These are phyloP conservation scores for Penicillium sp. DNA, from an alignment of 2,329 filamentous ascomycete genomes.

Conservation along the genomic window DNA sequence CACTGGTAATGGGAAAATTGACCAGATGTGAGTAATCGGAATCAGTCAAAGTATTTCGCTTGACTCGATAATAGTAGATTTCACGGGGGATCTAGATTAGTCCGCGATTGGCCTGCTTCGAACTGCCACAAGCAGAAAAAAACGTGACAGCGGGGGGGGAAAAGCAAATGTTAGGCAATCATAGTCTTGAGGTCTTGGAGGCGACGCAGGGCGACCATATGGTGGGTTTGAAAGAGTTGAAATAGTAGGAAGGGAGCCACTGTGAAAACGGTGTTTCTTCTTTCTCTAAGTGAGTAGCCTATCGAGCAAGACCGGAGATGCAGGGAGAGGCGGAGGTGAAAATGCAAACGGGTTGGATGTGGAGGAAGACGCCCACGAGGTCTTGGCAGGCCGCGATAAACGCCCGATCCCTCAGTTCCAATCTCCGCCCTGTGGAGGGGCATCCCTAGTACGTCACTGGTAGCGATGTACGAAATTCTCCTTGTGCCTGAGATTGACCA, in stretches of 20 bases:
- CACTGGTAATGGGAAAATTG: background rate
- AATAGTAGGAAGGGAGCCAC: background rate
- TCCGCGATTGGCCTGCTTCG: conserved; percentile 4
- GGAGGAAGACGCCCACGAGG: background rate
- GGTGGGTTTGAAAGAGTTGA: background rate
- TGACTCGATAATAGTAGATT: background rate
- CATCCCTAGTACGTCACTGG: too few species aligned
- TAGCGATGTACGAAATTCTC: background rate
- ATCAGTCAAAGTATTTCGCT: background rate
- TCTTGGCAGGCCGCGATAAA: background rate
- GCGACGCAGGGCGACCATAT: conserved; percentile 21
- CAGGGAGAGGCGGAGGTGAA: background rate
- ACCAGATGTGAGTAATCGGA: background rate
- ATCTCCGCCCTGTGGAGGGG: background rate
- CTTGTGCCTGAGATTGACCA: background rate
- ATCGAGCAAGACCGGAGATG: background rate
- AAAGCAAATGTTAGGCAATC: conserved; percentile 44
- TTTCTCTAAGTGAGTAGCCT: too few species aligned
- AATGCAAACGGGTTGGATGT: background rate
- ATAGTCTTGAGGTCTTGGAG: conserved; percentile 26
- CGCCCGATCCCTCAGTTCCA: background rate
- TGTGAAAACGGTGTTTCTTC: background rate
- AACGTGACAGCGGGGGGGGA: conserved; percentile 8
- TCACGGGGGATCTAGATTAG: background rate
- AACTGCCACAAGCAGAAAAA: conserved; percentile 5